Percentiles rank a stretch among this genome's conserved stretches.
Evolutionary conservation across 2,329 filamentous ascomycete genomes (phyloP).

Genomic region (Thermoascus crustaceus): DNA sequence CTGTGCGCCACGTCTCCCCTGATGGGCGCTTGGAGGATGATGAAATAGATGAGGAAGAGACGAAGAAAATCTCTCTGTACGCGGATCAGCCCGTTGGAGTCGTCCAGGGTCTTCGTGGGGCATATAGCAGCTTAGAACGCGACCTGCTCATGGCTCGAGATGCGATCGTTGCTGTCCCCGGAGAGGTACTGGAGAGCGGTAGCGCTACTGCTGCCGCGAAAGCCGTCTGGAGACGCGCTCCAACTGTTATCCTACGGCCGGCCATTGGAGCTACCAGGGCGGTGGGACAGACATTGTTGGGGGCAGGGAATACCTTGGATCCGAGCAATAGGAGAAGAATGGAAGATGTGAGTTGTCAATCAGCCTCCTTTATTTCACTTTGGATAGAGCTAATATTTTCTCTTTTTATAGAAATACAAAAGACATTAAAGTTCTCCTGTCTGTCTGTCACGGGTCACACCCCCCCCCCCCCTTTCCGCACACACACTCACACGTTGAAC

Average conservation of each 20-base stretch:
- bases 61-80: slow-evolving; percentile 78
- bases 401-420: slow-evolving; percentile 35
- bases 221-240: slow-evolving; percentile 71
- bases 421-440: slow-evolving; percentile 20
- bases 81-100: slow-evolving; percentile 90
- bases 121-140: slow-evolving; percentile 71
- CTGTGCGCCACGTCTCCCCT: slow-evolving; percentile 27
- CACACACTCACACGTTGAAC: neutral
- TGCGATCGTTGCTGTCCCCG: slow-evolving; percentile 89
- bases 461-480: too few species aligned
- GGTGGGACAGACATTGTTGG: slow-evolving; percentile 79
- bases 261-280: slow-evolving; percentile 85
- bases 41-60: slow-evolving; percentile 58
- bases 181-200: slow-evolving; percentile 78
- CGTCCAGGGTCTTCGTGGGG: slow-evolving; percentile 73
- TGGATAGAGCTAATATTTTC: too few species aligned
- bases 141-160: slow-evolving; percentile 82
- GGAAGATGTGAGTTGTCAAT: slow-evolving; percentile 68
- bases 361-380: neutral
- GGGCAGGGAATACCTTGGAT: slow-evolving; percentile 87
- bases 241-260: slow-evolving; percentile 86
- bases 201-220: slow-evolving; percentile 72
- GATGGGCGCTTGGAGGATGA: slow-evolving; percentile 52
- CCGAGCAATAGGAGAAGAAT: slow-evolving; percentile 69
- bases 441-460: neutral